Conservation (phyloP, 768 basidiomycete species). For the Kwoniella mangroviensis region DNA sequence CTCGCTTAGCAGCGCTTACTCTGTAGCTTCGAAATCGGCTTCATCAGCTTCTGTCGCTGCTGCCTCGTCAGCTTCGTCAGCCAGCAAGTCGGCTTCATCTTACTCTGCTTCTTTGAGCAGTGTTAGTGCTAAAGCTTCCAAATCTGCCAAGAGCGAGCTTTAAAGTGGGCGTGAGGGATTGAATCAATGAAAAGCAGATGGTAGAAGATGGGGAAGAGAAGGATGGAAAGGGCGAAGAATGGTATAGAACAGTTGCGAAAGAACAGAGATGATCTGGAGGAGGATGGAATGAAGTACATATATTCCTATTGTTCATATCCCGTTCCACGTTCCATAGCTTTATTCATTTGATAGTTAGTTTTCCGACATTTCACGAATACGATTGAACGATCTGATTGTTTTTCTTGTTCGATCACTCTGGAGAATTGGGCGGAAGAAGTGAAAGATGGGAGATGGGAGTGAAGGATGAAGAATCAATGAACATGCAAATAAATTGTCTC, state of each 20-base stretch:
- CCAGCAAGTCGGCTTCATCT: slow-evolving; percentile 41
- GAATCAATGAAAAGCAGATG: too few species aligned
- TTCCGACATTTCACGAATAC: slow-evolving; percentile 1
- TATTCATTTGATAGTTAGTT: not conserved
- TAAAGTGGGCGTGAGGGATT: slow-evolving; percentile 33
- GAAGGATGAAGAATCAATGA: not conserved
- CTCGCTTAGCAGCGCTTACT: slow-evolving; percentile 39
- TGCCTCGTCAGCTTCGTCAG: slow-evolving; percentile 37
- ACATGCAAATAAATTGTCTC: not conserved
- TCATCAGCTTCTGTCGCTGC: slow-evolving; percentile 40
- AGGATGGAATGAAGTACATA: not conserved
- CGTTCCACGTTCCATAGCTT: not conserved
- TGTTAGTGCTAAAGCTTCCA: slow-evolving; percentile 49
- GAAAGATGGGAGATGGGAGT: not conserved
- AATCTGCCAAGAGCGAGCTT: slow-evolving; percentile 54
- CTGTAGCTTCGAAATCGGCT: slow-evolving; percentile 48
- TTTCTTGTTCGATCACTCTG: not conserved
- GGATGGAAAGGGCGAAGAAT: not conserved
- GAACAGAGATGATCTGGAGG: not conserved
- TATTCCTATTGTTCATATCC: slow-evolving; percentile 4
- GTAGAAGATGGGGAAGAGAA: slow-evolving; percentile 2
- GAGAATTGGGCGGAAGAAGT: not conserved
- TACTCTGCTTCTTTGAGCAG: slow-evolving; percentile 51
- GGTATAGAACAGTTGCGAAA: not conserved
- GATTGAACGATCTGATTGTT: not conserved